Evolutionary conservation across 2,329 filamentous ascomycete species (phyloP).

Genomic region (Botryosphaeria dothidea): DNA sequence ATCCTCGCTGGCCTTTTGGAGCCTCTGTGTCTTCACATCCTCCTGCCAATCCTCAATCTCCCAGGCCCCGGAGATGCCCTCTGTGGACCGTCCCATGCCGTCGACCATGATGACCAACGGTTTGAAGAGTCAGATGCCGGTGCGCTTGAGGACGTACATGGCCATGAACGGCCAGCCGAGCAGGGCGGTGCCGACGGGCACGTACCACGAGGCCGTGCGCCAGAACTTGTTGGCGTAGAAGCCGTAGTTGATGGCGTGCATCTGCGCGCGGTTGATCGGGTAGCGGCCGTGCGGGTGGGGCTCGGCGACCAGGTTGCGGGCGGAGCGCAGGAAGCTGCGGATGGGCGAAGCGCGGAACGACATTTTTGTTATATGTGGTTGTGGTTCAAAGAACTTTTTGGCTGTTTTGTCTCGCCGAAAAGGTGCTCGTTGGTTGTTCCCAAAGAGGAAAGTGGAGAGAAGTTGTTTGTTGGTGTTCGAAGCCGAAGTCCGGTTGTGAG

Average conservation of each 20-base stretch:
- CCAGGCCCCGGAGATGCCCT: not conserved
- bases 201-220: conserved; percentile 30
- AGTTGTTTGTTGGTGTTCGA: not conserved
- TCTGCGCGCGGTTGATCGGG: conserved; percentile 28
- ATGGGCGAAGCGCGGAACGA: conserved; percentile 24
- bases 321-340: conserved; percentile 30
- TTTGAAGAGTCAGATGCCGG: conserved; percentile 30
- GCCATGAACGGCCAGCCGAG: conserved; percentile 37
- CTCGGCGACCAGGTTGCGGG: conserved; percentile 35
- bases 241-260: conserved; percentile 28
- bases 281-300: conserved; percentile 38
- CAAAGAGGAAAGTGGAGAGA: conserved; percentile 5
- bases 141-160: conserved; percentile 29
- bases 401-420: not conserved
- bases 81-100: not conserved
- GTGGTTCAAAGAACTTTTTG: not conserved
- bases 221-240: conserved; percentile 26
- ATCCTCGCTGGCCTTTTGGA: not conserved
- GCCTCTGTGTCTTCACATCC: not conserved
- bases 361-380: conserved; percentile 9
- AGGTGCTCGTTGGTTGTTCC: not conserved
- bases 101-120: conserved; percentile 19
- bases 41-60: conserved; percentile 1
- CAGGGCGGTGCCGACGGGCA: conserved; percentile 31
- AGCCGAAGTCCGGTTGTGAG: not conserved